Percentiles rank a stretch among this genome's conserved stretches.
Evolutionary conservation across 2,329 filamentous ascomycete genomes (phyloP).

Genomic region (Colletotrichum cuscutae): DNA sequence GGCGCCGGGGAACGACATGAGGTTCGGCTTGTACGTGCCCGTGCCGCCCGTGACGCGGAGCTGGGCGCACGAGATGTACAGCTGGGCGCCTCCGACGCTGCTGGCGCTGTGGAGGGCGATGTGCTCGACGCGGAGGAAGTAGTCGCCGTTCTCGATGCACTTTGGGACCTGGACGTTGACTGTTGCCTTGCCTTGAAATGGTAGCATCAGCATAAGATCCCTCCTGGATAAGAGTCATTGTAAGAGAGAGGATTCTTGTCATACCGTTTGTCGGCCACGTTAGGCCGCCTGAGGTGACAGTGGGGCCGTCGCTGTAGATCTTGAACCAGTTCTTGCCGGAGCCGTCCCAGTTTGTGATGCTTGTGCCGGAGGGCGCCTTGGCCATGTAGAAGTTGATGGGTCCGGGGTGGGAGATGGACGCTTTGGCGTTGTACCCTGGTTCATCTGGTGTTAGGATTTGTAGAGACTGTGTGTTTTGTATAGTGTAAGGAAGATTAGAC

Average conservation of each 20-base stretch:
- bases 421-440: conserved; percentile 45
- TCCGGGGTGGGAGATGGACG: conserved; percentile 54
- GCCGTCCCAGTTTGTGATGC: conserved; percentile 48
- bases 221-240: background rate
- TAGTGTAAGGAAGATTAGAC: background rate
- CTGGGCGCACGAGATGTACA: conserved; percentile 56
- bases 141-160: conserved; percentile 59
- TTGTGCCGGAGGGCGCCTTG: conserved; percentile 46
- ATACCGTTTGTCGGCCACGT: conserved; percentile 52
- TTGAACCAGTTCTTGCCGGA: conserved; percentile 53
- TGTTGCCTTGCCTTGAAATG: conserved; percentile 40
- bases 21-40: conserved; percentile 49
- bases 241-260: background rate
- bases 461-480: fast-evolving
- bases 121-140: conserved; percentile 60
- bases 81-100: conserved; percentile 54
- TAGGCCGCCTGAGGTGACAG: conserved; percentile 46
- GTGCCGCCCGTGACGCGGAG: conserved; percentile 53
- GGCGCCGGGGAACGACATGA: conserved; percentile 54
- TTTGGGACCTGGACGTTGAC: conserved; percentile 54
- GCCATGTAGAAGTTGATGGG: conserved; percentile 53
- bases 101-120: conserved; percentile 57
- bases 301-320: conserved; percentile 54
- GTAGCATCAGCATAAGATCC: background rate
- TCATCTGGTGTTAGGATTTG: background rate